These are phyloP conservation scores for Solanum acaule DNA, from an alignment of 257 asterid genomes.

Conservation along the genomic window DNA sequence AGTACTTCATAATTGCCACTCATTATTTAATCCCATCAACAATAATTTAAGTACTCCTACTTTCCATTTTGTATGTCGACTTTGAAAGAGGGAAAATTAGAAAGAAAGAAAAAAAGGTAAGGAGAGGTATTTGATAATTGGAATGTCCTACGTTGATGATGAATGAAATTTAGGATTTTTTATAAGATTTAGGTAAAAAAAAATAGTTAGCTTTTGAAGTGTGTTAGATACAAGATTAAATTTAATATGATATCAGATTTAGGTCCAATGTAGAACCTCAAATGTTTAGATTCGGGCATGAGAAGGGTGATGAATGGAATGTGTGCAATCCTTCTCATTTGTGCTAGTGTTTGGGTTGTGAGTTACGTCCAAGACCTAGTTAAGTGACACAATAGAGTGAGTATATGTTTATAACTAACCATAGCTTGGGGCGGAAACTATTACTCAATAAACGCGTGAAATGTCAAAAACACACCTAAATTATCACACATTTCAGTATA, in stretches of 20 bases:
- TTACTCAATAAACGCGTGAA: not conserved
- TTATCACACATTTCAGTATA: not conserved
- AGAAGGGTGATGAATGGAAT: not conserved
- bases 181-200: not conserved
- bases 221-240: too few species aligned
- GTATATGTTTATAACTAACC: not conserved
- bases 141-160: not conserved
- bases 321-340: not conserved
- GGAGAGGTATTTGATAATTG: not conserved
- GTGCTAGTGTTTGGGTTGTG: not conserved
- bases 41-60: not conserved
- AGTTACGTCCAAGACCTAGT: not conserved
- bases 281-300: not conserved
- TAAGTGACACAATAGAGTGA: too few species aligned
- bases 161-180: not conserved
- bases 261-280: not conserved
- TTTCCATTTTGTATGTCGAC: not conserved
- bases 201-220: not conserved
- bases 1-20: not conserved
- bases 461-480: too few species aligned
- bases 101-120: not conserved
- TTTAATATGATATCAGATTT: not conserved
- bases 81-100: not conserved
- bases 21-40: not conserved
- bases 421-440: not conserved